A percentile compares a stretch with the other conserved stretches of the same genome.
These are phyloP conservation scores for Curvularia verruculosa DNA, from an alignment of 2,329 filamentous ascomycete species.

Conservation along the genomic window DNA sequence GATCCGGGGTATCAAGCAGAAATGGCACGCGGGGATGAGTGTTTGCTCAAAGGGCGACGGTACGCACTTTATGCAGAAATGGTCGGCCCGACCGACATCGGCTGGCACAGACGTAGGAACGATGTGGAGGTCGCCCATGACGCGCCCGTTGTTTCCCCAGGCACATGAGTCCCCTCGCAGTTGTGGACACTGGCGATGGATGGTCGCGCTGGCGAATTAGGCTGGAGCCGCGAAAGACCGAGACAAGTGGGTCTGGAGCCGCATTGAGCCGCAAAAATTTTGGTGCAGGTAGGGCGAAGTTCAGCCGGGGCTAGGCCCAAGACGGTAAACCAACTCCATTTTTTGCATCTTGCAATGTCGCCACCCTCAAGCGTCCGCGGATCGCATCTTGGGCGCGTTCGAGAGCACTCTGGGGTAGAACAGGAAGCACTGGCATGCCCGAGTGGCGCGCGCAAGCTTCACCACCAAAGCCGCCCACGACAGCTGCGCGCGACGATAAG, in stretches of 20 bases:
- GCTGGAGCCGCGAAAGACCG: constrained; percentile 11
- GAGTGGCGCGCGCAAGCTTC: constrained; percentile 7
- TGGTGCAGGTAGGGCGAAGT: constrained; percentile 10
- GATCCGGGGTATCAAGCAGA: constrained; percentile 9
- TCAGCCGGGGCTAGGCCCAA: constrained; percentile 6
- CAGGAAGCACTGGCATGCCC: not conserved
- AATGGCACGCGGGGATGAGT: constrained; percentile 4
- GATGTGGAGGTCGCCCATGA: constrained; percentile 12
- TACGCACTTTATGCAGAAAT: constrained; percentile 15
- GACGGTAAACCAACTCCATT: constrained; percentile 1
- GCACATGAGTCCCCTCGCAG: constrained; percentile 3
- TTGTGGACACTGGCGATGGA: constrained; percentile 6
- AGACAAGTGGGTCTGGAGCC: constrained; percentile 9
- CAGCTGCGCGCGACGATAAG: constrained; percentile 3
- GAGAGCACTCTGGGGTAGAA: constrained; percentile 10
- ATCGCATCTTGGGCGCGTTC: constrained; percentile 2
- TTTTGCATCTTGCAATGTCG: constrained; percentile 7
- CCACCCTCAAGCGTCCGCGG: constrained; percentile 6
- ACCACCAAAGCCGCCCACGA: not conserved
- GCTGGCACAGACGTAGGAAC: constrained; percentile 7
- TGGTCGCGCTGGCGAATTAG: constrained; percentile 7
- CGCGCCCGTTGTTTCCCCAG: constrained; percentile 15
- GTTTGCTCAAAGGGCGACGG: constrained; percentile 3
- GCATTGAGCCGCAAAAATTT: constrained; percentile 12
- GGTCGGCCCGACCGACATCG: constrained; percentile 14